phyloP scores from a whole-genome alignment of 2,329 filamentous ascomycete species.

The Alternaria brassicicola region DNA sequence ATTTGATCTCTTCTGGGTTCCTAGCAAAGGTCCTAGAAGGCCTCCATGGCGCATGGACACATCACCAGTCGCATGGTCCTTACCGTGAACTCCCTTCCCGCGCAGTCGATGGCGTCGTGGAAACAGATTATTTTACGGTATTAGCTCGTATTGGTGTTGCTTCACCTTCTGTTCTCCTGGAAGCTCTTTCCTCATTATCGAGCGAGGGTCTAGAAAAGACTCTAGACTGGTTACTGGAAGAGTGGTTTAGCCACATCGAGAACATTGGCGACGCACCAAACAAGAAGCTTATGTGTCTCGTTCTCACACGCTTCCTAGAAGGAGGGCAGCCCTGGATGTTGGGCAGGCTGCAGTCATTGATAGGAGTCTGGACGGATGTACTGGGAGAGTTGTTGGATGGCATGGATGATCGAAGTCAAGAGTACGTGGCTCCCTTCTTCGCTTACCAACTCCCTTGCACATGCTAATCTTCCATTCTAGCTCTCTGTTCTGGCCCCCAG shows the following conservation, averaged over 20 bases:
- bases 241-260: slow-evolving; percentile 72
- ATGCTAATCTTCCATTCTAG: slow-evolving; percentile 28
- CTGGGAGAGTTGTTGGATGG: slow-evolving; percentile 70
- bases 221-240: slow-evolving; percentile 58
- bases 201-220: slow-evolving; percentile 37
- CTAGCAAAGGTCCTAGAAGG: slow-evolving; percentile 60
- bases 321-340: slow-evolving; percentile 65
- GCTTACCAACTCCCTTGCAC: not conserved
- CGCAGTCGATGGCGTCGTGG: slow-evolving; percentile 73
- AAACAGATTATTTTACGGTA: slow-evolving; percentile 85
- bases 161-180: slow-evolving; percentile 71
- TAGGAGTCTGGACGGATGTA: slow-evolving; percentile 76
- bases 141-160: slow-evolving; percentile 78
- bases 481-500: slow-evolving; percentile 51
- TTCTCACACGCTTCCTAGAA: slow-evolving; percentile 73
- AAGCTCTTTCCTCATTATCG: slow-evolving; percentile 53
- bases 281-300: slow-evolving; percentile 75
- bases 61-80: slow-evolving; percentile 82
- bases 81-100: slow-evolving; percentile 66
- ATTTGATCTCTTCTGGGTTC: slow-evolving; percentile 64
- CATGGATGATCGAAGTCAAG: slow-evolving; percentile 53
- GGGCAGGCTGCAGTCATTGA: slow-evolving; percentile 70
- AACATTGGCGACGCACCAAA: slow-evolving; percentile 68
- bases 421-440: slow-evolving; percentile 32
- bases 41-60: slow-evolving; percentile 51